Evolutionary conservation across 176 grass and related monocot species (phyloP).

Genomic region (Rhynchospora pubera): DNA sequence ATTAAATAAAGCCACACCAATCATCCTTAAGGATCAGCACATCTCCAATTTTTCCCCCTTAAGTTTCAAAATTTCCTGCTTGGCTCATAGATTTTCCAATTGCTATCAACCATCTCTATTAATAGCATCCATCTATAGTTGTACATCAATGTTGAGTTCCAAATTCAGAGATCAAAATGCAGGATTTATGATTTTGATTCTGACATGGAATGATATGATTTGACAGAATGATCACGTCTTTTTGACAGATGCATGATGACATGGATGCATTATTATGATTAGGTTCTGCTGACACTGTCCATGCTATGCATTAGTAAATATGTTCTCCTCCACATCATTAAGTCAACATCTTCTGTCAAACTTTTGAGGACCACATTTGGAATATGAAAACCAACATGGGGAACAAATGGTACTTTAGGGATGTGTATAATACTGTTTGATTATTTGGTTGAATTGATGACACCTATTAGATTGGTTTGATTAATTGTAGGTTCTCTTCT

Average conservation of each 20-base stretch:
- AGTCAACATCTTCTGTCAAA: constrained; percentile 2
- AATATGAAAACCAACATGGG: constrained; percentile 3
- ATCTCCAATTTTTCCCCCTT: background rate
- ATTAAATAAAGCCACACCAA: background rate
- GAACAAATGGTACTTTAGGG: background rate
- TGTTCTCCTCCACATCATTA: background rate
- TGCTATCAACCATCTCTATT: background rate
- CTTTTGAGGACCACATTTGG: background rate
- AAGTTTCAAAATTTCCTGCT: background rate
- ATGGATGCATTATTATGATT: background rate
- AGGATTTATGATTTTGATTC: background rate
- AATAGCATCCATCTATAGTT: background rate
- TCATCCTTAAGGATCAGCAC: background rate
- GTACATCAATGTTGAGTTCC: background rate
- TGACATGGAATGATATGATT: background rate
- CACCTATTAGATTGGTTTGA: constrained; percentile 1
- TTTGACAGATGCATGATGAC: background rate
- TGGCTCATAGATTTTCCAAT: background rate
- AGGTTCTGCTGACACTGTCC: background rate
- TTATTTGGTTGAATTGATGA: background rate
- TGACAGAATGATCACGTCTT: background rate
- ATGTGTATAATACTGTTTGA: background rate
- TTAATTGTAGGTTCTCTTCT: constrained; percentile 81
- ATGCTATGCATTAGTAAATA: background rate
- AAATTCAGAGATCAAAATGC: background rate